phyloP scores from a whole-genome alignment of 352 stramenopile genomes.

The Phytopythium litorale region DNA sequence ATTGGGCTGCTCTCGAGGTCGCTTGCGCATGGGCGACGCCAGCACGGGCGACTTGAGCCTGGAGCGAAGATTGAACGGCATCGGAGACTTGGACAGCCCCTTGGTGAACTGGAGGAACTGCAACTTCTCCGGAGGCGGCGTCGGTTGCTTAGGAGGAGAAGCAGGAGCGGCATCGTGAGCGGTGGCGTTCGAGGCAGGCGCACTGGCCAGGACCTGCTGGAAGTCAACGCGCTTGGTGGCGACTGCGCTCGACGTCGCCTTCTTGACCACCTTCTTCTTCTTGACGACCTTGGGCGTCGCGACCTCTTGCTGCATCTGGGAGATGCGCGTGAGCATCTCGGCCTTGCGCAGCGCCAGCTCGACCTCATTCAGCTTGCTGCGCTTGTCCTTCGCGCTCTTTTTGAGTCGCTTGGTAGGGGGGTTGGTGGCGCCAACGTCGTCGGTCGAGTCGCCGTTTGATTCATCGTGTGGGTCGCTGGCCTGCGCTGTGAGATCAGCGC shows the following conservation, averaged over 20 bases:
- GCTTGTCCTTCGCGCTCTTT: constrained; percentile 22
- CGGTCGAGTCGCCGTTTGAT: background rate
- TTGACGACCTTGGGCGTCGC: constrained; percentile 59
- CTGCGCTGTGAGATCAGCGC: background rate
- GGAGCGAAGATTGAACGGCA: constrained; percentile 17
- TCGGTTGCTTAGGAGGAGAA: constrained; percentile 8
- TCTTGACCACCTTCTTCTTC: constrained; percentile 41
- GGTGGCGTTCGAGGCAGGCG: background rate
- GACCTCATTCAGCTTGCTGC: constrained; percentile 30
- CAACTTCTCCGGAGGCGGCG: constrained; percentile 28
- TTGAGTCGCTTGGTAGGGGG: constrained; percentile 8
- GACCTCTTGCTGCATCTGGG: constrained; percentile 51
- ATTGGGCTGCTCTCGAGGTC: background rate
- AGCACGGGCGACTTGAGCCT: constrained; percentile 22
- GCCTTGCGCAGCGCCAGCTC: constrained; percentile 44
- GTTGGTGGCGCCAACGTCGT: background rate
- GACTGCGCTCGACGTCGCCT: constrained; percentile 23
- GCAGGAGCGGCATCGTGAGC: background rate
- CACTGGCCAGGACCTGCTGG: constrained; percentile 30
- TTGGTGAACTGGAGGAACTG: constrained; percentile 43
- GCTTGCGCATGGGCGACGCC: constrained; percentile 17
- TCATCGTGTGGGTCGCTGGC: background rate
- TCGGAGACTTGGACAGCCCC: constrained; percentile 33
- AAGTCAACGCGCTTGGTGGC: constrained; percentile 46
- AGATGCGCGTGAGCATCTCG: constrained; percentile 44